Conservation (phyloP, 495 filamentous ascomycete species). For the Hypoxylon rickii region DNA sequence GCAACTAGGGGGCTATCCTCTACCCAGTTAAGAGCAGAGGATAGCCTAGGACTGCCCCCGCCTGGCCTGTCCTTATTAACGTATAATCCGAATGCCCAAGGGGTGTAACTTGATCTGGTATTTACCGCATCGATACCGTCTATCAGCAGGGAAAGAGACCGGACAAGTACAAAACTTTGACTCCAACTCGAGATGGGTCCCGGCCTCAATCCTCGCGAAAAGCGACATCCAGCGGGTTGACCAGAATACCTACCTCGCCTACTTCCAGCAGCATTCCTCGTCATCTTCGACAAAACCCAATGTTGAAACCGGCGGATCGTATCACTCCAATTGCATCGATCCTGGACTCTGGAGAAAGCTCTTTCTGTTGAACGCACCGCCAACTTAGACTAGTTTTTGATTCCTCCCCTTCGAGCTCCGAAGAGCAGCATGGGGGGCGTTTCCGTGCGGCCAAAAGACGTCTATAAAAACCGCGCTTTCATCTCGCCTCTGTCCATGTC, state of each 20-base stretch:
- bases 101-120: no score
- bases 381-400: constrained; percentile 86
- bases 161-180: constrained; percentile 96
- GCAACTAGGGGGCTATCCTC: constrained; percentile 62
- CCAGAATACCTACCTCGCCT: constrained; percentile 16
- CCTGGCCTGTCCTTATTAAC: constrained; percentile 47
- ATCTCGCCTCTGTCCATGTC: constrained; percentile 51
- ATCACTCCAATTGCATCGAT: constrained; percentile 40
- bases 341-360: constrained; percentile 48
- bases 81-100: no score
- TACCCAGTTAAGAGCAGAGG: constrained; percentile 44
- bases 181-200: constrained; percentile 95
- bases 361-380: constrained; percentile 74
- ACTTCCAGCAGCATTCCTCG: constrained; percentile 25
- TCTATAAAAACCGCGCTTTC: constrained; percentile 79
- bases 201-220: constrained; percentile 39
- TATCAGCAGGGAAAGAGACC: constrained; percentile 37
- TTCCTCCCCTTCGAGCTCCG: constrained; percentile 65
- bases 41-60: constrained; percentile 52
- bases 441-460: constrained; percentile 76
- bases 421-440: constrained; percentile 58
- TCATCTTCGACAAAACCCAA: constrained; percentile 45
- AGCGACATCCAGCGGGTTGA: constrained; percentile 1
- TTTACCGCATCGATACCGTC: constrained; percentile 11
- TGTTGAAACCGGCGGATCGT: constrained; percentile 45